Conservation (phyloP, 2,329 filamentous ascomycete genomes). For the Volutella citrinella region DNA sequence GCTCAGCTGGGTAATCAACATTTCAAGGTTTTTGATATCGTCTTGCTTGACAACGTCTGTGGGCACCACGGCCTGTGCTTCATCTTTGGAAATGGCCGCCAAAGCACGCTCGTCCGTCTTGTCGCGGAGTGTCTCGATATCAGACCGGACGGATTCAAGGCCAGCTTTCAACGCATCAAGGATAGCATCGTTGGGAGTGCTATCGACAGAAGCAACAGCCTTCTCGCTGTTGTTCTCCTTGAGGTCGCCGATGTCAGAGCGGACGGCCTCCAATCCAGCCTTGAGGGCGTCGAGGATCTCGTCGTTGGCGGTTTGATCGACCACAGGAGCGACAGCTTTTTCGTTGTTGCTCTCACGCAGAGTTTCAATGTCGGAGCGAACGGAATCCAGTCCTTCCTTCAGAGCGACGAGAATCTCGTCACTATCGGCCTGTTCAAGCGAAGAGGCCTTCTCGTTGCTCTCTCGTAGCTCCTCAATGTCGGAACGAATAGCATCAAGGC, state of each 20-base stretch:
- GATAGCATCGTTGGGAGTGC: conserved; percentile 65
- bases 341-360: conserved; percentile 66
- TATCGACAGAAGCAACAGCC: conserved; percentile 16
- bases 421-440: conserved; percentile 72
- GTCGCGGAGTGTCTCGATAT: conserved; percentile 72
- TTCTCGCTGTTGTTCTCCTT: conserved; percentile 57
- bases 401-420: conserved; percentile 83
- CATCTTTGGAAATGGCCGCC: conserved; percentile 28
- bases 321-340: conserved; percentile 58
- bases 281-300: conserved; percentile 80
- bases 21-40: conserved; percentile 83
- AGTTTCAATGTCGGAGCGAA: conserved; percentile 69
- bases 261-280: conserved; percentile 61
- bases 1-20: conserved; percentile 76
- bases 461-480: conserved; percentile 73
- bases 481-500: conserved; percentile 64
- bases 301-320: conserved; percentile 58
- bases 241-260: conserved; percentile 3
- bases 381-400: conserved; percentile 69
- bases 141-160: conserved; percentile 66
- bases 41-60: conserved; percentile 59
- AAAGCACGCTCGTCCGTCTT: conserved; percentile 46
- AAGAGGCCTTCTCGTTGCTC: conserved; percentile 48
- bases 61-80: conserved; percentile 29
- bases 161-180: conserved; percentile 80